Base-by-base conservation (phyloP, 495 filamentous ascomycete species). In the Penicillium maclennaniae region DNA sequence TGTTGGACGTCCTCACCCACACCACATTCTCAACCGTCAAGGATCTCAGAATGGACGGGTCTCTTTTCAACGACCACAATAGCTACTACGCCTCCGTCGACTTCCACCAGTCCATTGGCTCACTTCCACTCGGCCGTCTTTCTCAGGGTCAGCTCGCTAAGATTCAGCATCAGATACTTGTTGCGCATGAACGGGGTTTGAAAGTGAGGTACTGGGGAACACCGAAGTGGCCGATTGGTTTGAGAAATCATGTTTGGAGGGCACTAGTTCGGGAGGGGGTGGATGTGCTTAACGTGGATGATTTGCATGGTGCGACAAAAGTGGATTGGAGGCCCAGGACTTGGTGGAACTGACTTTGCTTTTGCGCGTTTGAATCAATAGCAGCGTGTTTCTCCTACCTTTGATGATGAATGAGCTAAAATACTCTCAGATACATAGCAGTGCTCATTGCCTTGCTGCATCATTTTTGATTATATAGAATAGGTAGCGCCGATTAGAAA, bases 131-230 rank as follows among this genome's bases (percentile, higher is more conserved):
- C 7, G 65, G 69, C 1, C 49, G 62, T 3, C 56, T 78, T 12
- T 62, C 60, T 27, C 59, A 71, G 1, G 55, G 55, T 6, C 87
- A 91, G 56, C 66, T 86, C 34, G 66, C 62, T 4, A 78, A 65
- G 28, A 73, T 91, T 28, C 65, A 78, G 17, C 63, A 61, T 1
- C 83, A 89, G 52, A 70, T 91, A 6, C 67, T 61, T 14, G 76
- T 71, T 28, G 88, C 88, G 5, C 79, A 84, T 59, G 62, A 65
- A 20, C 75, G 74, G 44, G 86, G 87, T 0, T 67, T 89, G 28
- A 76, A 76, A 54, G 79, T 76, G 6, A 58, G 87, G 48, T 91
- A 88, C 67, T 89, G 85, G 83, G 79, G 83, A 15, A 72, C 83
- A 31, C 85, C 86, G 2, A 60, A 21, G 81, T 84, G 86, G 80